phyloP scores from a whole-genome alignment of 495 filamentous ascomycete genomes.

The Aspergillus steynii region DNA sequence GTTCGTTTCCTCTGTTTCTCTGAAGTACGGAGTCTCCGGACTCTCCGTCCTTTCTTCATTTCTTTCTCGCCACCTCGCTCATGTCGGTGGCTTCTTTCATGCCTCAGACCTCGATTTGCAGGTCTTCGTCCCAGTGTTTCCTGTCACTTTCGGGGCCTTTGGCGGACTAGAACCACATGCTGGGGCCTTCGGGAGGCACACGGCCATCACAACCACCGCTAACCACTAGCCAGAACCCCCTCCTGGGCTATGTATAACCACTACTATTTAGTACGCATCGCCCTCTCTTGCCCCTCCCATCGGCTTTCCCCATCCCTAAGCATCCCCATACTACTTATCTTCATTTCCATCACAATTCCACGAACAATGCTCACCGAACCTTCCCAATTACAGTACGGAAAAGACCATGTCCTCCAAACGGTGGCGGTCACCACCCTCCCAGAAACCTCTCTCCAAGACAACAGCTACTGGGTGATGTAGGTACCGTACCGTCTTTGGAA shows the following conservation, averaged over 20 bases:
- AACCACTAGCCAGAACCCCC: neutral
- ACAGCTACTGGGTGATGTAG: slow-evolving; percentile 52
- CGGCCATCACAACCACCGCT: slow-evolving; percentile 2
- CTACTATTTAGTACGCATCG: neutral
- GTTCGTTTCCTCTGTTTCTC: too few species aligned
- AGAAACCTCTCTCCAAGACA: slow-evolving; percentile 14
- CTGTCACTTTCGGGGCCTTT: too few species aligned
- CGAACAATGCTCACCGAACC: slow-evolving; percentile 23
- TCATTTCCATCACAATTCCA: neutral
- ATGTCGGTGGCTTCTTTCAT: neutral
- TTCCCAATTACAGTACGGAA: slow-evolving; percentile 27
- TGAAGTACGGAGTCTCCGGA: neutral
- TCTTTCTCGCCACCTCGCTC: neutral
- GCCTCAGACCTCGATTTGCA: too few species aligned
- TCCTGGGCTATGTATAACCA: neutral
- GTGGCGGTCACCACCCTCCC: slow-evolving; percentile 30
- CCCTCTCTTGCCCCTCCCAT: neutral
- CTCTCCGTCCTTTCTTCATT: too few species aligned
- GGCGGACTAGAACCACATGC: too few species aligned
- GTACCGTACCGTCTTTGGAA: neutral
- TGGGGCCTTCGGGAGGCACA: neutral
- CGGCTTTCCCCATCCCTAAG: neutral
- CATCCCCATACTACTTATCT: neutral
- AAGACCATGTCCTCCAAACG: slow-evolving; percentile 32
- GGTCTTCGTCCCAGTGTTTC: too few species aligned